Conservation (phyloP, 257 asterid genomes). For the Osmanthus fragrans region DNA sequence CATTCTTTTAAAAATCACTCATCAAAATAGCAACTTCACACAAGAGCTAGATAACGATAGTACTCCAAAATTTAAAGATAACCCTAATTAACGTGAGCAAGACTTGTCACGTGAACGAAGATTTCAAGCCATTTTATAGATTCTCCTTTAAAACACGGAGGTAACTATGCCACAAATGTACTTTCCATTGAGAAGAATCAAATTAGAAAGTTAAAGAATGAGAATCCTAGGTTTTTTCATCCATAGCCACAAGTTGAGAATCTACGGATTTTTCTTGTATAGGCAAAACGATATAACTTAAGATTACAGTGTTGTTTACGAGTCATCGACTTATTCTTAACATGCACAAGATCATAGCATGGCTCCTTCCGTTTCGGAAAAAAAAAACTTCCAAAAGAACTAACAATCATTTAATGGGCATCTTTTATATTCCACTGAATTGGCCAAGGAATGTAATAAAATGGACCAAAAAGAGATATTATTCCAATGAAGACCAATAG, state of each 20-base stretch:
- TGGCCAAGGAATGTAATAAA: slow-evolving; percentile 19
- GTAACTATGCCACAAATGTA: background rate
- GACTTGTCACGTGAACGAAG: background rate
- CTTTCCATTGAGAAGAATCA: background rate
- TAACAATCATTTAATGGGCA: slow-evolving; percentile 21
- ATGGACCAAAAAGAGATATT: slow-evolving; percentile 18
- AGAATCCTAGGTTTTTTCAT: background rate
- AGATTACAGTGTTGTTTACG: background rate
- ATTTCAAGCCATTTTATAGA: background rate
- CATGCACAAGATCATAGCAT: background rate
- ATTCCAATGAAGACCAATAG: slow-evolving; percentile 35
- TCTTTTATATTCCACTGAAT: slow-evolving; percentile 22
- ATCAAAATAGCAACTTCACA: too few species aligned
- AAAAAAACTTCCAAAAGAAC: slow-evolving; percentile 14
- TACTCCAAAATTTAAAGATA: background rate
- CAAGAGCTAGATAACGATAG: too few species aligned
- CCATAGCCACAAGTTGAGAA: background rate
- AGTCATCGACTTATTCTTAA: background rate
- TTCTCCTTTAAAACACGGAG: background rate
- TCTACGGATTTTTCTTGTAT: background rate
- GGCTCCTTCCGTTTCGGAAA: background rate
- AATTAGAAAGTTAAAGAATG: background rate
- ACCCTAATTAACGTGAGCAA: background rate
- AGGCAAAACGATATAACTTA: too few species aligned
- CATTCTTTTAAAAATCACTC: too few species aligned